Evolutionary conservation across 1,284 basidiomycete species (phyloP).

Genomic region (Cryptococcus sp.): DNA sequence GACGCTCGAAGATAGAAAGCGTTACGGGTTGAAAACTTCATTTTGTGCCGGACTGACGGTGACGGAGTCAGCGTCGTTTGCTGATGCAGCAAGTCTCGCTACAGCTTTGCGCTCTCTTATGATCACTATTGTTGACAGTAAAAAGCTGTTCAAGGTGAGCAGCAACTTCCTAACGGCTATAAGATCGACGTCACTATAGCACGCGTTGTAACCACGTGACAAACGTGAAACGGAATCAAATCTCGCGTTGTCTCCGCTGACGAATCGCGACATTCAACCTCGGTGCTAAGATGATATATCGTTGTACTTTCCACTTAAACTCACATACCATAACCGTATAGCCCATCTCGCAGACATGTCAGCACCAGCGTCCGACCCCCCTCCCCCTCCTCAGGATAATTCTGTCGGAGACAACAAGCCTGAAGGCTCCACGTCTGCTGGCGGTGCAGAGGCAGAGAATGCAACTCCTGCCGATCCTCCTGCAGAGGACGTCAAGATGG

Average conservation of each 20-base stretch:
- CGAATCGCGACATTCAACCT: constrained; percentile 20
- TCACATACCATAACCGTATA: neutral
- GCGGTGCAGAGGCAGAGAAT: neutral
- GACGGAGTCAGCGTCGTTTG: too few relatives aligned
- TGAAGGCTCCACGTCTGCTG: constrained; percentile 9
- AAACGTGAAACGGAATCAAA: constrained; percentile 17
- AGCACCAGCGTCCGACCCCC: constrained; percentile 33
- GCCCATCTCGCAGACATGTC: constrained; percentile 25
- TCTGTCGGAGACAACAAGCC: constrained; percentile 13
- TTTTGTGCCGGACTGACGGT: constrained; percentile 8
- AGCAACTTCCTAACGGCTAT: neutral
- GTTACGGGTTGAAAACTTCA: constrained; percentile 49
- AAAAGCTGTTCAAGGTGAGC: neutral
- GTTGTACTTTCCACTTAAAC: neutral
- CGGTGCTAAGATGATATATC: neutral
- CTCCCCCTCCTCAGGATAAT: constrained; percentile 25
- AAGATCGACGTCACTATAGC: constrained; percentile 2
- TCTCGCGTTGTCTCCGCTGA: constrained; percentile 16
- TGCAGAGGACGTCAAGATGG: constrained; percentile 35
- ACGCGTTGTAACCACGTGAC: neutral
- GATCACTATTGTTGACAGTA: neutral
- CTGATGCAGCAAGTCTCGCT: too few relatives aligned
- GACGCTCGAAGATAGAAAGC: constrained; percentile 48
- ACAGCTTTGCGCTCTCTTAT: too few relatives aligned
- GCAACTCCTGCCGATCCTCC: constrained; percentile 7